Percentiles rank a stretch among this genome's conserved stretches.
Evolutionary conservation across 2,329 filamentous ascomycete species (phyloP).

Genomic region (Talaromyces piceae): DNA sequence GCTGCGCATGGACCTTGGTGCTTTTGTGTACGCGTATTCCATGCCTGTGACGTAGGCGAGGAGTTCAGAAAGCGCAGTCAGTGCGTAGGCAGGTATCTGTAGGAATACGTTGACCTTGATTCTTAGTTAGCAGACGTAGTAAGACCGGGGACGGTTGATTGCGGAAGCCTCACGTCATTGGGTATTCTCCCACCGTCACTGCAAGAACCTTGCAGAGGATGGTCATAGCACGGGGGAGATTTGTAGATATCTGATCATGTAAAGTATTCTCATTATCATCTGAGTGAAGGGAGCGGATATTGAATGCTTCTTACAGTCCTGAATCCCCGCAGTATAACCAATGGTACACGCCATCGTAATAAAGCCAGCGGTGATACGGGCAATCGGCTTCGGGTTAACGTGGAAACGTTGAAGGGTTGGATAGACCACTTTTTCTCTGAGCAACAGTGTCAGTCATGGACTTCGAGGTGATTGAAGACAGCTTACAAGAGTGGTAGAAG

Average conservation of each 20-base stretch:
- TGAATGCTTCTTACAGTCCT: constrained; percentile 1
- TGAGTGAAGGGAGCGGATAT: neutral
- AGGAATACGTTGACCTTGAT: constrained; percentile 42
- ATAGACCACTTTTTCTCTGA: constrained; percentile 1
- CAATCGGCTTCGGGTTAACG: neutral
- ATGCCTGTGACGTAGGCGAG: constrained; percentile 55
- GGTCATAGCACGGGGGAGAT: constrained; percentile 5
- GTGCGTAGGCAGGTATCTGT: constrained; percentile 42
- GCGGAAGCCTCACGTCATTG: constrained; percentile 1
- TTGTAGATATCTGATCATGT: neutral
- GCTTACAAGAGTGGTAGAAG: neutral
- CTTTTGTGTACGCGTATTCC: constrained; percentile 72
- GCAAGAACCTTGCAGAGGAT: constrained; percentile 1
- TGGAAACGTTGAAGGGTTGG: neutral
- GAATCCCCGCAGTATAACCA: constrained; percentile 3
- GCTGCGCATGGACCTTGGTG: constrained; percentile 62
- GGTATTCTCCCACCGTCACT: constrained; percentile 1
- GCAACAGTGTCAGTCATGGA: neutral
- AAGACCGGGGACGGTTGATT: neutral
- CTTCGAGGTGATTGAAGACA: neutral
- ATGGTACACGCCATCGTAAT: constrained; percentile 2
- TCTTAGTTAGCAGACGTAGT: neutral
- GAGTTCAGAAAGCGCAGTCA: constrained; percentile 52
- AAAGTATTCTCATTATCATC: neutral
- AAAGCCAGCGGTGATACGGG: constrained; percentile 3